phyloP scores from a whole-genome alignment of 1,139 yeast species.

The Wickerhamomyces sp. region DNA sequence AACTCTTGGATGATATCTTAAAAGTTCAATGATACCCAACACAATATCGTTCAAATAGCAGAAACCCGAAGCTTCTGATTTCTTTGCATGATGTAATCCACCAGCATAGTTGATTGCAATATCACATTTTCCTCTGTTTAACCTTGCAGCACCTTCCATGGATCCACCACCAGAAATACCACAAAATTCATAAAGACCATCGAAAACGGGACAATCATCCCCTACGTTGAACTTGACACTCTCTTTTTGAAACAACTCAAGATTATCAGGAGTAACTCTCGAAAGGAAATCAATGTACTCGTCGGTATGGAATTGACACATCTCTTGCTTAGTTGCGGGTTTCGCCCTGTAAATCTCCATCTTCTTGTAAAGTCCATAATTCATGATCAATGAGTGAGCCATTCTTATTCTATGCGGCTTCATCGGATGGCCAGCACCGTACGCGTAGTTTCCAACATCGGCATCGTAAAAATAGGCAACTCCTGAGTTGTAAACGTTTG shows the following conservation, averaged over 20 bases:
- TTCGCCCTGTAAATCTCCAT: conserved; percentile 97
- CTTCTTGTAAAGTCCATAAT: conserved; percentile 91
- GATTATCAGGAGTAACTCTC: conserved; percentile 90
- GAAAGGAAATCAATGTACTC: conserved; percentile 93
- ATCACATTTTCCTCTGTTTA: conserved; percentile 81
- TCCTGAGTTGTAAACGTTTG: conserved; percentile 25
- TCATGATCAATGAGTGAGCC: conserved; percentile 97
- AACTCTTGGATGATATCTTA: conserved; percentile 86
- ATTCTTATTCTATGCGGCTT: conserved; percentile 97
- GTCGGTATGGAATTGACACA: conserved; percentile 98
- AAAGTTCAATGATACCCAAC: conserved; percentile 72
- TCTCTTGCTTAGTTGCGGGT: conserved; percentile 97
- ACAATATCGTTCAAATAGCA: conserved; percentile 96
- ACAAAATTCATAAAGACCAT: conserved; percentile 87
- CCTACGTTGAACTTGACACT: conserved; percentile 95
- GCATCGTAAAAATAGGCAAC: conserved; percentile 68
- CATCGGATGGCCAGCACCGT: conserved; percentile 99
- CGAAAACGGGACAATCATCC: conserved; percentile 96
- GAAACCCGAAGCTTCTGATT: conserved; percentile 89
- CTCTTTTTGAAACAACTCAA: conserved; percentile 87
- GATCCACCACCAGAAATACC: conserved; percentile 89
- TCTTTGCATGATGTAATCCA: conserved; percentile 95
- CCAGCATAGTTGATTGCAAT: conserved; percentile 98
- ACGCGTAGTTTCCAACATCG: conserved; percentile 95
- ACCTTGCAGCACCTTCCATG: conserved; percentile 83